Base-by-base conservation (phyloP, 164 flowering plant species). In the Sextonia rubra region DNA sequence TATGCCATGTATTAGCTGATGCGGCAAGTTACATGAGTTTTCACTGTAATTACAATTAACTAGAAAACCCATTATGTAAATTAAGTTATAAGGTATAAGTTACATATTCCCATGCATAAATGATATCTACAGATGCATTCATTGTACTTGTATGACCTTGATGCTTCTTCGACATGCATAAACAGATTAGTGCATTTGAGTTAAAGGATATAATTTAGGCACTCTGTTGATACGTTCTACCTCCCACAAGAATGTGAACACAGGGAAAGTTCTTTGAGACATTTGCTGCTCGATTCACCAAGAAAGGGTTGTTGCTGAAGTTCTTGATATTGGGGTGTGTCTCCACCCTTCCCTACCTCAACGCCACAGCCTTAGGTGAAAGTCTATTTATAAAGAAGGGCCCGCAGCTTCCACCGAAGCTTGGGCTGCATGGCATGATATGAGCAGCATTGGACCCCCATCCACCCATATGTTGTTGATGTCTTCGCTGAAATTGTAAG, bases 191-290 rank as follows among this genome's bases (percentile, higher is more conserved):
- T 32, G 44, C 44, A 32, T 32, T 32, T 32, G 44, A 32, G 44
- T 32, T 32, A 7, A 37, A 37, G 44, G 9, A 37, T 37, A 37
- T 37, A 37, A 37, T 37, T 37, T 37, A 37, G 44, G 9, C 8
- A 37, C 44, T 37, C 44, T 37, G 44, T 37, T 37, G 9, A 37
- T 37, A 37, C 2, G 44, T 7, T 37, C 8, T 37, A 37, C 6
- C 44, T 5, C 9, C 44, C 11, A 37, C 44, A 37, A 5, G 44
- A 37, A 25, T 75, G 66, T 65, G 58, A 66, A 72, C 82, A 86
- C 84, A 93, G 99, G 93, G 99, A 93, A 92, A 92, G 81, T 95
- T 95, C 89, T 92, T 95, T 81, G 98, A 95, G 91, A 95, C 98
- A 81, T 89, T 93, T 87, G 98, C 97, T 3, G 97, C 96, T 37